phyloP scores from a whole-genome alignment of 345 rosid genomes.

The Cardamine resedifolia region DNA sequence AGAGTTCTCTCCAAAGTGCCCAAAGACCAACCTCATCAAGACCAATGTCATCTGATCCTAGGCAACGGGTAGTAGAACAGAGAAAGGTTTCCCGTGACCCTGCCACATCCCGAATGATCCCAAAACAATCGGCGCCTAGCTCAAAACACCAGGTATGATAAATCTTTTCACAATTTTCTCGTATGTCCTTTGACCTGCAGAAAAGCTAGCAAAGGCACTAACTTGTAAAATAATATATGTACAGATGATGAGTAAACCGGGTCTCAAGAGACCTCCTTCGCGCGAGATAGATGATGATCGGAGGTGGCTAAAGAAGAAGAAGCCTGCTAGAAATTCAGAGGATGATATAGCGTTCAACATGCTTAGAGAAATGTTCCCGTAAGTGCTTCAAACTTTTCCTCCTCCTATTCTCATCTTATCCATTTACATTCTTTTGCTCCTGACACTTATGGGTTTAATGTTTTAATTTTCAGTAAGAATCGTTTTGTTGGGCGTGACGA shows the following conservation, averaged over 20 bases:
- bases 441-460: background rate
- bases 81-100: constrained; percentile 49
- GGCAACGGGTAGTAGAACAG: constrained; percentile 47
- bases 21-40: constrained; percentile 52
- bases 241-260: constrained; percentile 54
- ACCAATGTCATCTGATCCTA: constrained; percentile 46
- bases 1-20: constrained; percentile 37
- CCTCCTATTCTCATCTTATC: background rate
- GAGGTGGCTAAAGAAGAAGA: constrained; percentile 60
- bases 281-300: constrained; percentile 41
- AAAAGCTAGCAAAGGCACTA: background rate
- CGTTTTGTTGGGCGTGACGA: constrained; percentile 42
- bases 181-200: background rate
- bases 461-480: constrained; percentile 4
- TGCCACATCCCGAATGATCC: constrained; percentile 36
- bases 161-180: background rate
- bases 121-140: constrained; percentile 46
- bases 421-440: background rate
- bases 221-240: background rate
- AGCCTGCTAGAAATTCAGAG: constrained; percentile 44
- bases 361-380: constrained; percentile 55
- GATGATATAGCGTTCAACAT: constrained; percentile 46
- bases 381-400: constrained; percentile 34
- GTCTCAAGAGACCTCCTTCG: constrained; percentile 43
- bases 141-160: constrained; percentile 54